Percentiles rank a stretch among this genome's conserved stretches.
Conservation (phyloP, 768 basidiomycete genomes). For the Hericium rajendrae region DNA sequence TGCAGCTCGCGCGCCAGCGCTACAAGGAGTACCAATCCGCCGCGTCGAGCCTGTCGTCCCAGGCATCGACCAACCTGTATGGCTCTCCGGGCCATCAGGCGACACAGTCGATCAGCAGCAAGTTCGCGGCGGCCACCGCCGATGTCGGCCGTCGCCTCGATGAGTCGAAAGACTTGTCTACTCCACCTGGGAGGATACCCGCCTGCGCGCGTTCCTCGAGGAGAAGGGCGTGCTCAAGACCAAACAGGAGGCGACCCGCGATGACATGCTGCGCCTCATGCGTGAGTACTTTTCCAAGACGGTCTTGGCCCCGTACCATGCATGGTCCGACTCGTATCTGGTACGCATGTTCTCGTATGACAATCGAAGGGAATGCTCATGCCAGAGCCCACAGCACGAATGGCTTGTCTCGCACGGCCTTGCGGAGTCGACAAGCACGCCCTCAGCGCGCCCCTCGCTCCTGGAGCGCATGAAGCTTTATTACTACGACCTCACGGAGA, state of each 20-base stretch:
- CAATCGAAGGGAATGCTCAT: not conserved
- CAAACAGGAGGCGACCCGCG: slow-evolving; percentile 47
- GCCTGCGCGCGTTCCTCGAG: slow-evolving; percentile 62
- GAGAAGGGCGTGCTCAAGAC: slow-evolving; percentile 65
- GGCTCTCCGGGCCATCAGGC: slow-evolving; percentile 33
- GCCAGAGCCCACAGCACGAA: slow-evolving; percentile 38
- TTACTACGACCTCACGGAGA: slow-evolving; percentile 46
- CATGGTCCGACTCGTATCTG: slow-evolving; percentile 82
- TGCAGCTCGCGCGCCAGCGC: slow-evolving; percentile 65
- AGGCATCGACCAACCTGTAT: slow-evolving; percentile 31
- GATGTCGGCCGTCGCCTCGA: slow-evolving; percentile 46
- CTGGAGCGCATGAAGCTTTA: slow-evolving; percentile 63
- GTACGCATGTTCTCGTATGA: slow-evolving; percentile 28
- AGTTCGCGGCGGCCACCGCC: slow-evolving; percentile 43
- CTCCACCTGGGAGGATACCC: slow-evolving; percentile 81
- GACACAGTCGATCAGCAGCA: slow-evolving; percentile 20
- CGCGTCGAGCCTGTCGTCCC: slow-evolving; percentile 14
- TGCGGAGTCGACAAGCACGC: slow-evolving; percentile 48
- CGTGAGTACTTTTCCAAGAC: slow-evolving; percentile 31
- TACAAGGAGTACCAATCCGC: slow-evolving; percentile 30
- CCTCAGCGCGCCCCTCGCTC: slow-evolving; percentile 48
- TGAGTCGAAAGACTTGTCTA: slow-evolving; percentile 76
- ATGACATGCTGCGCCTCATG: slow-evolving; percentile 64
- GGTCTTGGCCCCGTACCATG: slow-evolving; percentile 37
- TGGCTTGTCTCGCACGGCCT: slow-evolving; percentile 81